phyloP scores from a whole-genome alignment of 768 basidiomycete species.

The Crassisporium funariophilum region DNA sequence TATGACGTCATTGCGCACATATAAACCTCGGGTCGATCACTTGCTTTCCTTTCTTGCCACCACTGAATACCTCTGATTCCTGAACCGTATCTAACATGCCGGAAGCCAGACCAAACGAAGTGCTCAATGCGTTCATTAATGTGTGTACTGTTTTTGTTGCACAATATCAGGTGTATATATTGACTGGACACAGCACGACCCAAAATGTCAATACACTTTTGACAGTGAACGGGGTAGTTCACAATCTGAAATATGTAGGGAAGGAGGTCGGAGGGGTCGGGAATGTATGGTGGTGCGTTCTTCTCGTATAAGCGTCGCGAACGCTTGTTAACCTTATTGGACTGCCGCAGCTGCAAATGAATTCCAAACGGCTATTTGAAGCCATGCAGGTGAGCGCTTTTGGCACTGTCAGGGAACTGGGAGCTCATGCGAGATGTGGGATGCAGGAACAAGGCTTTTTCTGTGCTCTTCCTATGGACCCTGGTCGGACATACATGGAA shows the following conservation, averaged over 20 bases:
- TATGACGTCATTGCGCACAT: background rate
- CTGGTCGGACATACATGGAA: conserved; percentile 64
- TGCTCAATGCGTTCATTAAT: conserved; percentile 43
- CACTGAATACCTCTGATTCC: conserved; percentile 1
- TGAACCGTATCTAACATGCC: conserved; percentile 8
- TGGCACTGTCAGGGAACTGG: background rate
- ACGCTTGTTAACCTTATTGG: background rate
- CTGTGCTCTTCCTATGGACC: conserved; percentile 69
- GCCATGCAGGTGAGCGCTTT: conserved; percentile 64
- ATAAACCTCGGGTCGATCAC: no score
- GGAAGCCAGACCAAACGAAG: conserved; percentile 27
- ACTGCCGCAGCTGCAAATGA: conserved; percentile 54
- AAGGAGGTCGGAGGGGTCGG: conserved; percentile 36
- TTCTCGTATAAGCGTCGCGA: no score
- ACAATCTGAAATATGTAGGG: conserved; percentile 60
- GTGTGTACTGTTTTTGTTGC: conserved; percentile 27
- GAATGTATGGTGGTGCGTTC: conserved; percentile 60
- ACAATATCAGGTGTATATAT: background rate
- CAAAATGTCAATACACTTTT: conserved; percentile 58
- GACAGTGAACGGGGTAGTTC: conserved; percentile 61
- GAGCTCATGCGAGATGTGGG: background rate
- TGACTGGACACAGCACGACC: conserved; percentile 40
- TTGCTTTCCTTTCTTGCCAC: background rate
- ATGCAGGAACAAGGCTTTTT: conserved; percentile 65
- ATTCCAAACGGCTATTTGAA: conserved; percentile 61